Conservation (phyloP, 768 basidiomycete genomes). For the Rhodosporidiobolus odoratus region DNA sequence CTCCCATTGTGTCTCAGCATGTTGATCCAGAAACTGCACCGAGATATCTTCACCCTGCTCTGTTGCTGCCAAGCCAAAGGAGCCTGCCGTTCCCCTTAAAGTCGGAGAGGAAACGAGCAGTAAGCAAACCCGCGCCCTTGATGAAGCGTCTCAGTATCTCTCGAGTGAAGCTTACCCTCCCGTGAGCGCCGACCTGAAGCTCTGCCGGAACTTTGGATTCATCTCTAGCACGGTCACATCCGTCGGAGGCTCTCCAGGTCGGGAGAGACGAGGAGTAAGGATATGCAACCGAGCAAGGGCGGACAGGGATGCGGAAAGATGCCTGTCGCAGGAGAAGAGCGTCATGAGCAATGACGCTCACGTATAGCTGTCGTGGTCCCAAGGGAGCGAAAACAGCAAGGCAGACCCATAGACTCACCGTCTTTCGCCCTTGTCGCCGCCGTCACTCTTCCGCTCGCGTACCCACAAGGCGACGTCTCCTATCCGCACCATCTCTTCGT, state of each 20-base stretch:
- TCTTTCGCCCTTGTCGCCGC: constrained; percentile 22
- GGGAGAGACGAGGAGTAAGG: constrained; percentile 47
- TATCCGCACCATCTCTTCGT: constrained; percentile 66
- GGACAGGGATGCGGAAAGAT: constrained; percentile 64
- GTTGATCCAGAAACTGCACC: constrained; percentile 65
- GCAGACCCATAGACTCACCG: background rate
- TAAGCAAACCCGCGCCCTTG: too few relatives aligned
- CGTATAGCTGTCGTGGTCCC: background rate
- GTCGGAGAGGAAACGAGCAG: too few relatives aligned
- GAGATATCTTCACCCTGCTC: constrained; percentile 49
- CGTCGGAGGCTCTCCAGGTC: background rate
- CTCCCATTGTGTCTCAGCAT: constrained; percentile 87
- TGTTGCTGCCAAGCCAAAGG: constrained; percentile 70
- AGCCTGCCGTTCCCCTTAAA: constrained; percentile 40
- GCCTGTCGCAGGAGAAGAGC: constrained; percentile 49
- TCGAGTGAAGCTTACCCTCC: constrained; percentile 62
- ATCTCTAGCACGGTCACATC: constrained; percentile 45
- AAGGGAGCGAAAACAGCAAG: background rate
- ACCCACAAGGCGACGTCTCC: constrained; percentile 63
- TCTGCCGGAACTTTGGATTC: constrained; percentile 69
- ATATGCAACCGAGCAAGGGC: constrained; percentile 67
- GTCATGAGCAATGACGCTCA: background rate
- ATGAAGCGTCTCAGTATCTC: background rate
- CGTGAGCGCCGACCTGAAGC: constrained; percentile 74
- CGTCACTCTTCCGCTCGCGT: constrained; percentile 52